phyloP scores from a whole-genome alignment of 352 stramenopile genomes.

The Globisporangium takayamanum region DNA sequence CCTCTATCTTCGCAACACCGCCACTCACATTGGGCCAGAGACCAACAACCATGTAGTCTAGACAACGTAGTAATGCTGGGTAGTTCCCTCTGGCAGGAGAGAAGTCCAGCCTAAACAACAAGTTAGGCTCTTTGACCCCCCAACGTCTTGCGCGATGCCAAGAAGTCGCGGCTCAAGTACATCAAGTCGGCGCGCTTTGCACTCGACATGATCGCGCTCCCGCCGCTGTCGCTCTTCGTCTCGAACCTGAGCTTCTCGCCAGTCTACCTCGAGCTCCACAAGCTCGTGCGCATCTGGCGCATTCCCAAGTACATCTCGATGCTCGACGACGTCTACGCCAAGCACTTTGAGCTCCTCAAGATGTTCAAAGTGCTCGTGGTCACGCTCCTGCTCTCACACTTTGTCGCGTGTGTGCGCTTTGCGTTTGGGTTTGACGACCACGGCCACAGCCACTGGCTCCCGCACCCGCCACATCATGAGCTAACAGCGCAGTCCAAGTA shows the following conservation, averaged over 20 bases:
- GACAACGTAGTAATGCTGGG: too few relatives aligned
- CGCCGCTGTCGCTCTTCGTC: constrained; percentile 38
- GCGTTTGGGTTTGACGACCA: constrained; percentile 37
- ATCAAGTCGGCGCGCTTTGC: constrained; percentile 41
- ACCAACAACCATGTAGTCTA: too few relatives aligned
- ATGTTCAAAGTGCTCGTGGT: constrained; percentile 44
- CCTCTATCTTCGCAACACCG: too few relatives aligned
- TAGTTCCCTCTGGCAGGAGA: too few relatives aligned
- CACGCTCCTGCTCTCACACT: constrained; percentile 42
- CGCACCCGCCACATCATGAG: constrained; percentile 11
- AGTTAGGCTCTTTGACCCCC: too few relatives aligned
- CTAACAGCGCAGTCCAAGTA: constrained; percentile 22
- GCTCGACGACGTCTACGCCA: constrained; percentile 59
- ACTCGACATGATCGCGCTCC: constrained; percentile 42
- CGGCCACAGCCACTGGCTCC: constrained; percentile 43
- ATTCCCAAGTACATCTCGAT: constrained; percentile 43
- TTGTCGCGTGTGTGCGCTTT: constrained; percentile 47
- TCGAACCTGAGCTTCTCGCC: constrained; percentile 8
- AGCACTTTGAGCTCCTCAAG: constrained; percentile 53
- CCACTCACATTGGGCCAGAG: too few relatives aligned
- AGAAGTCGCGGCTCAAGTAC: constrained; percentile 56
- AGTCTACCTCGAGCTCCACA: constrained; percentile 43
- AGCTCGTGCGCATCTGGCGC: constrained; percentile 43
- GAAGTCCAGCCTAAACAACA: too few relatives aligned
- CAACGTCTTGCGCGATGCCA: constrained; percentile 51